Conservation (phyloP, 2,329 filamentous ascomycete species). For the Neodidymelliopsis sp. region DNA sequence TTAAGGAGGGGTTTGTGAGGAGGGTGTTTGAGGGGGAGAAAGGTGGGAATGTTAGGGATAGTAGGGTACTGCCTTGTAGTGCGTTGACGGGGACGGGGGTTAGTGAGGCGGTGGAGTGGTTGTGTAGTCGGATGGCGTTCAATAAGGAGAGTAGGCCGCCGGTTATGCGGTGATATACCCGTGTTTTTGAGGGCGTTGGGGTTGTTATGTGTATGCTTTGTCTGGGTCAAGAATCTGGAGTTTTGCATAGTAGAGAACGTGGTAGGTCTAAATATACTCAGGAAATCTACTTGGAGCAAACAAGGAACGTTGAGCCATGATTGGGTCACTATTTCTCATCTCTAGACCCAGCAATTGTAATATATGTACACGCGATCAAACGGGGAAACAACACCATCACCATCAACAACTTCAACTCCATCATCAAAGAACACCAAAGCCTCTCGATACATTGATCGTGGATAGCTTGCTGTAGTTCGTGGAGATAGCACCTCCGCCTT, state of each 20-base stretch:
- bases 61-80: slow-evolving; percentile 86
- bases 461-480: too few relatives aligned
- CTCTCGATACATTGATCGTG: neutral
- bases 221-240: too few relatives aligned
- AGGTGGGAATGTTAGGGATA: slow-evolving; percentile 84
- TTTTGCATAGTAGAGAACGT: too few relatives aligned
- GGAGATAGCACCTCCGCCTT: neutral
- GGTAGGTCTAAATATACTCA: too few relatives aligned
- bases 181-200: neutral
- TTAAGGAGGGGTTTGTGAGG: slow-evolving; percentile 95
- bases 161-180: slow-evolving; percentile 71
- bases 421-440: too few relatives aligned
- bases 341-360: too few relatives aligned
- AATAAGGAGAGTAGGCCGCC: slow-evolving; percentile 93
- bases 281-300: too few relatives aligned
- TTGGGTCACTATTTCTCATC: too few relatives aligned
- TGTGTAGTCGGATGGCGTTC: slow-evolving; percentile 90
- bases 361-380: too few relatives aligned
- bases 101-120: slow-evolving; percentile 95
- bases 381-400: too few relatives aligned
- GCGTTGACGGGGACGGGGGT: slow-evolving; percentile 87
- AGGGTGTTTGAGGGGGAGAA: slow-evolving; percentile 96
- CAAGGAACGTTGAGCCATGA: too few relatives aligned
- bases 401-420: too few relatives aligned
- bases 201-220: neutral